Conservation (phyloP, 2,329 filamentous ascomycete species). For the Colletotrichum cuscutae region DNA sequence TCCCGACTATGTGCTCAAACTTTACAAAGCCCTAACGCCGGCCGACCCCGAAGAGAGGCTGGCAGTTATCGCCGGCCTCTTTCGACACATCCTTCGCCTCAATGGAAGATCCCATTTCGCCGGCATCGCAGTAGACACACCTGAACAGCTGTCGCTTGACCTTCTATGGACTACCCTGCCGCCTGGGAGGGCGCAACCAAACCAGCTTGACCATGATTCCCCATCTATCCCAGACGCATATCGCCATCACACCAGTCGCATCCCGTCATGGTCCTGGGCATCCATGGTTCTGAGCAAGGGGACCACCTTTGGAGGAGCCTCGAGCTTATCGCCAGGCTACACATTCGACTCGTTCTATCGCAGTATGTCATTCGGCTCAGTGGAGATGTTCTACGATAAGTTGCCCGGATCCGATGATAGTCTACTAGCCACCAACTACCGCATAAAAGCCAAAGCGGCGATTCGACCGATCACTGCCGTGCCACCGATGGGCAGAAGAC, state of each 20-base stretch:
- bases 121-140: not conserved
- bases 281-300: constrained; percentile 6
- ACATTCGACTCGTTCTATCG: not conserved
- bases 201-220: not conserved
- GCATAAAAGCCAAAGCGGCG: not conserved
- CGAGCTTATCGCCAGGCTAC: not conserved
- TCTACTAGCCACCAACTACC: not conserved
- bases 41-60: not conserved
- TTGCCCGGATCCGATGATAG: not conserved
- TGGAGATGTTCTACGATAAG: not conserved
- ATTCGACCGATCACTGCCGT: not conserved
- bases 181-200: not conserved
- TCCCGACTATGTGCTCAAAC: not conserved
- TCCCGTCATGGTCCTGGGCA: constrained; percentile 25
- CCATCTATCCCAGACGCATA: not conserved
- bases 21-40: not conserved
- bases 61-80: not conserved
- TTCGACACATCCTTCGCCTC: not conserved
- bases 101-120: not conserved
- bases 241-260: not conserved
- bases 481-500: not conserved
- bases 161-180: not conserved
- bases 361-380: not conserved
- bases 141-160: not conserved
- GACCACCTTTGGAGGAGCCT: not conserved